These are phyloP conservation scores for Neonothopanus nambi DNA, from an alignment of 1,284 basidiomycete genomes.

Conservation along the genomic window DNA sequence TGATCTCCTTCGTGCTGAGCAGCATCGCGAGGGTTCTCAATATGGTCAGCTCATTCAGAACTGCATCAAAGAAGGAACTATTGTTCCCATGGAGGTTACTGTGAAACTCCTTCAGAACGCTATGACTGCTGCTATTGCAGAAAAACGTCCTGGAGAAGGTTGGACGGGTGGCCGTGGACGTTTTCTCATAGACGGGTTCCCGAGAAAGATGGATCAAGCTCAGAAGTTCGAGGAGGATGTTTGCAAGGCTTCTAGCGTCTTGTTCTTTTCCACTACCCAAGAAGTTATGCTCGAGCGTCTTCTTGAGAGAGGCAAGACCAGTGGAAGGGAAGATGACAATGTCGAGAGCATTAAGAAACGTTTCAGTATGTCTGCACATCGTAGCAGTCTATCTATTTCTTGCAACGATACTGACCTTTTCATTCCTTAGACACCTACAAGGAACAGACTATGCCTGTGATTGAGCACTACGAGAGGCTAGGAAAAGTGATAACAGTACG, in stretches of 20 bases:
- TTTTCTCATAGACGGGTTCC: slow-evolving; percentile 98
- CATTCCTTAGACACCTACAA: slow-evolving; percentile 76
- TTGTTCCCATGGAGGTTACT: slow-evolving; percentile 97
- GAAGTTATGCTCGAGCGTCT: slow-evolving; percentile 87
- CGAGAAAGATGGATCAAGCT: slow-evolving; percentile 98
- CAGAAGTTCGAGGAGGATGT: slow-evolving; percentile 90
- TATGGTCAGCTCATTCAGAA: slow-evolving; percentile 88
- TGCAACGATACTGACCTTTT: background rate
- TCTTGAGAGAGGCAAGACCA: slow-evolving; percentile 90
- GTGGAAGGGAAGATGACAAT: slow-evolving; percentile 96
- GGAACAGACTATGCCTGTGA: slow-evolving; percentile 95
- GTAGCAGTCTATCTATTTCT: background rate
- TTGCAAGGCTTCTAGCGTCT: slow-evolving; percentile 76
- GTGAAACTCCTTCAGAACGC: slow-evolving; percentile 95
- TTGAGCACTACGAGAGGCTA: slow-evolving; percentile 76
- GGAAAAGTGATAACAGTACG: slow-evolving; percentile 82
- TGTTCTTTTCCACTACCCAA: slow-evolving; percentile 92
- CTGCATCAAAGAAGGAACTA: slow-evolving; percentile 90
- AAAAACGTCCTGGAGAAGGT: slow-evolving; percentile 44
- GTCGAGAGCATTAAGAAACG: slow-evolving; percentile 95
- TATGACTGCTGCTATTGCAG: slow-evolving; percentile 69
- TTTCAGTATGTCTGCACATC: slow-evolving; percentile 70
- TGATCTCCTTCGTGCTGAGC: slow-evolving; percentile 94
- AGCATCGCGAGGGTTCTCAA: slow-evolving; percentile 82
- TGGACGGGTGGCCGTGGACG: slow-evolving; percentile 80